phyloP scores from a whole-genome alignment of 495 filamentous ascomycete species.

The Parathielavia hyrcaniae region DNA sequence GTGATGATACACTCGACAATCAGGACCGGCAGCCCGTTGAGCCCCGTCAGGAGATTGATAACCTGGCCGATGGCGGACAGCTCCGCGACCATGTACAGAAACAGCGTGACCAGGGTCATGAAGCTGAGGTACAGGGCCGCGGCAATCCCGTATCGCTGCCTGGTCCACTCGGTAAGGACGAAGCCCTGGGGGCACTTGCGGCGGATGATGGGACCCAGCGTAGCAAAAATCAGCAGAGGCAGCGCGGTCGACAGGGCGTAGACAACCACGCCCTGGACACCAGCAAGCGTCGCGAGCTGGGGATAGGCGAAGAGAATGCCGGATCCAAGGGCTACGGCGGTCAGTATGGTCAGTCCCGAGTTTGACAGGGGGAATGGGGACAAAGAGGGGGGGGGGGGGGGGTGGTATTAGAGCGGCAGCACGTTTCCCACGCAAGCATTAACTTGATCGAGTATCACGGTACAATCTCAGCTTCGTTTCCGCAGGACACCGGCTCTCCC shows the following conservation, averaged over 20 bases:
- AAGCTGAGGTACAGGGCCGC: slow-evolving; percentile 63
- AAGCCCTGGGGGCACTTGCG: slow-evolving; percentile 70
- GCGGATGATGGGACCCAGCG: slow-evolving; percentile 64
- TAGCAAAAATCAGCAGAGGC: slow-evolving; percentile 61
- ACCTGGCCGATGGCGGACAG: slow-evolving; percentile 69
- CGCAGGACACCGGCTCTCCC: slow-evolving; percentile 31
- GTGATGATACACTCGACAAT: slow-evolving; percentile 68
- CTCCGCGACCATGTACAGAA: slow-evolving; percentile 76
- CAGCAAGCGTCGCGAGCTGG: slow-evolving; percentile 69
- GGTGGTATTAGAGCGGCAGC: slow-evolving; percentile 63
- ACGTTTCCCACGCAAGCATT: slow-evolving; percentile 92
- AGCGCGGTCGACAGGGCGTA: slow-evolving; percentile 63
- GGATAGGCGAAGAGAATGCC: slow-evolving; percentile 73
- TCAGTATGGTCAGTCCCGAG: slow-evolving; percentile 25
- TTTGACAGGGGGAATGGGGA: slow-evolving; percentile 12
- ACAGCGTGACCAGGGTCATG: slow-evolving; percentile 68
- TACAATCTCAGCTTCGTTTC: slow-evolving; percentile 78
- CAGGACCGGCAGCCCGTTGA: slow-evolving; percentile 64
- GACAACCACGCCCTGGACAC: slow-evolving; percentile 65
- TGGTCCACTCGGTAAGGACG: slow-evolving; percentile 72
- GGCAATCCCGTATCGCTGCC: slow-evolving; percentile 60
- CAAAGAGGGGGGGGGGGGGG: slow-evolving; percentile 26
- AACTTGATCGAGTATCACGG: slow-evolving; percentile 92
- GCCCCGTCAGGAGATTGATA: slow-evolving; percentile 60
- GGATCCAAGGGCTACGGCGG: slow-evolving; percentile 61